Conservation (phyloP, 2,329 filamentous ascomycete species). For the Cordyceps pruinosa region DNA sequence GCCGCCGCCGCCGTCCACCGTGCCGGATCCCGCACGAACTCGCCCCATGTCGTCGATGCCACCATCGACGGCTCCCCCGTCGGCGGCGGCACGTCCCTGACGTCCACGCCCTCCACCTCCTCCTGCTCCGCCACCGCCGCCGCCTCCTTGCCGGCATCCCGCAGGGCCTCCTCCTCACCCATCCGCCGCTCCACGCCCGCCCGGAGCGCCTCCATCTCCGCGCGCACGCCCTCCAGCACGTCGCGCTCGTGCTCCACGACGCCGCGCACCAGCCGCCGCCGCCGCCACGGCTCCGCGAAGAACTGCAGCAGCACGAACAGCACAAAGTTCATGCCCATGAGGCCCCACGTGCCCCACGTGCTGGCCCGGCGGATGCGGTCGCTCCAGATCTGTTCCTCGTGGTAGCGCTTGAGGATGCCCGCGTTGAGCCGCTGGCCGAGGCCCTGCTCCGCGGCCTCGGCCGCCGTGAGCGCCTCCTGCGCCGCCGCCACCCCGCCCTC, state of each 20-base stretch:
- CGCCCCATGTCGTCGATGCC: conserved; percentile 36
- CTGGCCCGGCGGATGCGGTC: conserved; percentile 94
- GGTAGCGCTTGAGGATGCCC: conserved; percentile 83
- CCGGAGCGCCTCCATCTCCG: conserved; percentile 32
- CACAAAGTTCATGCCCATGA: conserved; percentile 95
- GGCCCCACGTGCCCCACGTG: conserved; percentile 96
- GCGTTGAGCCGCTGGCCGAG: conserved; percentile 68
- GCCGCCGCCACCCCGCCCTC: conserved; percentile 74
- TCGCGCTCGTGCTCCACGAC: conserved; percentile 73
- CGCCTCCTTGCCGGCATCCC: conserved; percentile 13
- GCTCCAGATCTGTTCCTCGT: conserved; percentile 99
- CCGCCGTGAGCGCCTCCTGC: conserved; percentile 62
- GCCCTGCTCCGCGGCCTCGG: conserved; percentile 75
- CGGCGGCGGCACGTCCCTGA: too few relatives aligned
- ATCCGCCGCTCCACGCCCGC: conserved; percentile 19
- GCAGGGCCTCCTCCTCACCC: conserved; percentile 17
- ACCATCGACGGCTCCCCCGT: neutral
- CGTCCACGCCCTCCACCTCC: neutral
- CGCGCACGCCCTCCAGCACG: conserved; percentile 41
- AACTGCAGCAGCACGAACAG: conserved; percentile 82
- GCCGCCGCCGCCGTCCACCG: conserved; percentile 42
- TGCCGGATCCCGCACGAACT: conserved; percentile 33
- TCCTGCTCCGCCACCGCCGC: conserved; percentile 10
- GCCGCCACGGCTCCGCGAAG: conserved; percentile 86
- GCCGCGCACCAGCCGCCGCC: conserved; percentile 70